Conservation (phyloP, 192 early-diverging fungal genomes). For the Coemansia sp. region DNA sequence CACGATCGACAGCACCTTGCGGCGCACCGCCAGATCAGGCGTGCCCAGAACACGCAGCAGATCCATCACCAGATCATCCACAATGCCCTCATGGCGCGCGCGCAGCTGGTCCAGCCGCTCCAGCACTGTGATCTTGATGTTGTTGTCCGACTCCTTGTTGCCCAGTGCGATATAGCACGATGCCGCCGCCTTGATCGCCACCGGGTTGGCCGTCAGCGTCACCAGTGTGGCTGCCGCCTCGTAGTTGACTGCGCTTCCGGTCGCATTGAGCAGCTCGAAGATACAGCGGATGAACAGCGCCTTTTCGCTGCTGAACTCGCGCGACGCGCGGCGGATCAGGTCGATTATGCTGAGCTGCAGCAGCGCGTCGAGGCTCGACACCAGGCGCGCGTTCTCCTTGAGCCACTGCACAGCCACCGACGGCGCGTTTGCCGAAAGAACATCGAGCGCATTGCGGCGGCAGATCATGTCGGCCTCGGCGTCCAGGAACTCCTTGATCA, state of each 20-base stretch:
- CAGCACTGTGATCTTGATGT: slow-evolving; percentile 95
- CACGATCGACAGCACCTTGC: slow-evolving; percentile 81
- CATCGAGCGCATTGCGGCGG: slow-evolving; percentile 93
- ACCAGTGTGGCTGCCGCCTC: slow-evolving; percentile 95
- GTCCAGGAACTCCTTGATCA: slow-evolving; percentile 70
- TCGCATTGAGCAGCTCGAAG: slow-evolving; percentile 78
- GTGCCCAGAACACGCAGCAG: slow-evolving; percentile 86
- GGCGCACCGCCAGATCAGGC: slow-evolving; percentile 94
- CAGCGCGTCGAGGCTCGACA: slow-evolving; percentile 84
- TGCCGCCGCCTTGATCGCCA: slow-evolving; percentile 92
- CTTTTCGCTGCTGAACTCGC: slow-evolving; percentile 79
- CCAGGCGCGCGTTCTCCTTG: slow-evolving; percentile 67
- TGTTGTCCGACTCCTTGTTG: slow-evolving; percentile 94
- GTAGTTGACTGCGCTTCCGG: slow-evolving; percentile 91
- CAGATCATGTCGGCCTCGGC: slow-evolving; percentile 89
- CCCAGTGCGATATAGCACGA: slow-evolving; percentile 88
- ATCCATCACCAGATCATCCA: slow-evolving; percentile 97
- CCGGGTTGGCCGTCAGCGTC: slow-evolving; percentile 79
- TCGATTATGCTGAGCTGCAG: slow-evolving; percentile 94
- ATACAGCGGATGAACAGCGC: slow-evolving; percentile 91
- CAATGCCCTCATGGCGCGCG: slow-evolving; percentile 77
- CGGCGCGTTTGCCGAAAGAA: slow-evolving; percentile 79
- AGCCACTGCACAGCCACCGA: slow-evolving; percentile 84
- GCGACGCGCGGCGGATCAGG: slow-evolving; percentile 89
- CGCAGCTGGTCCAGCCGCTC: slow-evolving; percentile 88